Evolutionary conservation across 495 filamentous ascomycete species (phyloP).

Genomic region (Hyaloscypha hepaticicola): DNA sequence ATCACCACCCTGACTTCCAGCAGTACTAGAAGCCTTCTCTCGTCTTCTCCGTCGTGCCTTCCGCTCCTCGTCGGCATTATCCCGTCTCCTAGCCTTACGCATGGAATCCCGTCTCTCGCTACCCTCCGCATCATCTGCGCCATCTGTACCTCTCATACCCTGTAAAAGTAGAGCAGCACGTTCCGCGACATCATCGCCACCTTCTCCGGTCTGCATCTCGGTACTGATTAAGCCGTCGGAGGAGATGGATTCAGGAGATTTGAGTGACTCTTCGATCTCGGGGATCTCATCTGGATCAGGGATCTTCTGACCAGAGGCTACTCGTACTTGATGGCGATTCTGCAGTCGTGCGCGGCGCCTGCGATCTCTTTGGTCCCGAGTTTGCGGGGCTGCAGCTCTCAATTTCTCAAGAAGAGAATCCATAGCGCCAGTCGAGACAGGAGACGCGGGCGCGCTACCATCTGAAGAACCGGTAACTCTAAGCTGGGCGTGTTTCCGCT

Average conservation of each 20-base stretch:
- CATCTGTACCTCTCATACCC: conserved; percentile 67
- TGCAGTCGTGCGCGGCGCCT: conserved; percentile 83
- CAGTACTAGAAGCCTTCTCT: conserved; percentile 44
- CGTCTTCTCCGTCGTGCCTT: conserved; percentile 56
- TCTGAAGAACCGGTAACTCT: conserved; percentile 46
- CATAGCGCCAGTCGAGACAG: conserved; percentile 88
- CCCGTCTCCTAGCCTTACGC: conserved; percentile 57
- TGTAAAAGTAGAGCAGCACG: conserved; percentile 81
- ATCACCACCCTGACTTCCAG: conserved; percentile 25
- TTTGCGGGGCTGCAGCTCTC: conserved; percentile 86
- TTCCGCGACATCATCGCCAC: conserved; percentile 69
- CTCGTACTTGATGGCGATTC: conserved; percentile 87
- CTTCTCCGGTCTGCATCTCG: conserved; percentile 25
- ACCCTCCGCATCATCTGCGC: conserved; percentile 52
- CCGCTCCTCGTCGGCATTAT: conserved; percentile 71
- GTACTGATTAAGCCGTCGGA: conserved; percentile 32
- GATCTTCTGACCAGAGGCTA: conserved; percentile 82
- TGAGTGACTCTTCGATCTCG: conserved; percentile 40
- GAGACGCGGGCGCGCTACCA: conserved; percentile 55
- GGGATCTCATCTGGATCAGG: conserved; percentile 62
- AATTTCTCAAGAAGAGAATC: conserved; percentile 95
- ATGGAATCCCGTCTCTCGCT: conserved; percentile 56
- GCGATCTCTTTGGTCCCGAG: conserved; percentile 81
- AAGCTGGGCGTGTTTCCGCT: conserved; percentile 74
- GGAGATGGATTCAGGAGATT: conserved; percentile 23